Evolutionary conservation across 2,329 filamentous ascomycete genomes (phyloP).

Genomic region (Aspergillus japonicus): DNA sequence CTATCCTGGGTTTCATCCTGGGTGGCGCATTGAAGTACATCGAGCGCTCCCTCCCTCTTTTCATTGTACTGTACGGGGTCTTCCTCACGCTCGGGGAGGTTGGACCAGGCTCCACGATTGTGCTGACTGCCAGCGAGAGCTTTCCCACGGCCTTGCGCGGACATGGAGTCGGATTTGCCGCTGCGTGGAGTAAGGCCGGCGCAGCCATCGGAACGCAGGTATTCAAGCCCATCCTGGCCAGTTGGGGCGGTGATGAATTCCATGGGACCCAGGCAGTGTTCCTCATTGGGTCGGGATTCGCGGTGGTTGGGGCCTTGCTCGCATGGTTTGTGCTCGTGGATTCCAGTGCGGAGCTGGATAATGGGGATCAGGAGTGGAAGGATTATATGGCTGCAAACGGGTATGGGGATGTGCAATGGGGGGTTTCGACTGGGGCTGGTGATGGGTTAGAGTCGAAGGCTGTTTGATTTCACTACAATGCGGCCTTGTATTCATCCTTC

Average conservation of each 20-base stretch:
- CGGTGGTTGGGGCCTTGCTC: slow-evolving; percentile 46
- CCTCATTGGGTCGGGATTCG: slow-evolving; percentile 53
- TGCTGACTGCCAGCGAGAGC: slow-evolving; percentile 45
- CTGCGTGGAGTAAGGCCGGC: slow-evolving; percentile 52
- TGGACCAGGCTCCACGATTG: slow-evolving; percentile 48
- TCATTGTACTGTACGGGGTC: slow-evolving; percentile 53
- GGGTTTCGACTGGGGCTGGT: neutral
- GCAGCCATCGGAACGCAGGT: slow-evolving; percentile 53
- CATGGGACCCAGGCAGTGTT: slow-evolving; percentile 53
- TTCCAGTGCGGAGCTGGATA: slow-evolving; percentile 41
- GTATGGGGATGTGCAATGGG: slow-evolving; percentile 33
- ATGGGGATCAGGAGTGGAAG: slow-evolving; percentile 48
- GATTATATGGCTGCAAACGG: slow-evolving; percentile 46
- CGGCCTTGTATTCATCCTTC: too few relatives aligned
- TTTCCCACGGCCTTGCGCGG: slow-evolving; percentile 53
- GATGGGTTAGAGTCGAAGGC: neutral
- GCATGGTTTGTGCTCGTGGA: slow-evolving; percentile 51
- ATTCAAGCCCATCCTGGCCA: slow-evolving; percentile 53
- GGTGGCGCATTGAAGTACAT: slow-evolving; percentile 50
- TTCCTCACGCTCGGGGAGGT: slow-evolving; percentile 53
- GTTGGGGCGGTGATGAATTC: slow-evolving; percentile 39
- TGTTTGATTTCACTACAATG: neutral
- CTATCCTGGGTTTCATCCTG: slow-evolving; percentile 50
- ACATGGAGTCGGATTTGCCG: slow-evolving; percentile 50
- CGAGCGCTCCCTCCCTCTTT: slow-evolving; percentile 50